Base-by-base conservation (phyloP, 2,329 filamentous ascomycete species). In the Knufia petricola region DNA sequence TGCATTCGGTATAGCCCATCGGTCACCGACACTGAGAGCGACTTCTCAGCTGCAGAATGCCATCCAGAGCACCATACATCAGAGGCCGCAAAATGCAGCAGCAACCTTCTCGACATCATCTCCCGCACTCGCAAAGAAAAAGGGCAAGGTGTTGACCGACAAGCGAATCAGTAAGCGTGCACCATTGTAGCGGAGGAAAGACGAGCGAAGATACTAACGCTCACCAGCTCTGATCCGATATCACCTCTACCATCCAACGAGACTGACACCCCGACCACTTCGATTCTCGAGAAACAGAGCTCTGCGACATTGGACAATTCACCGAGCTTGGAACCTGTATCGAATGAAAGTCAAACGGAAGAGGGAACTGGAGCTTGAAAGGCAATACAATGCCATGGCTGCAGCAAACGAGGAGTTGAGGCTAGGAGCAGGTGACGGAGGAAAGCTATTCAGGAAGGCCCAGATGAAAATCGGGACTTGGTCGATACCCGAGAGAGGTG, bases 221-320 rank as follows among this genome's bases (percentile, higher is more conserved):
- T 13, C 23, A 42, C 2, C 59, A 81, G 78, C 75, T 30, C 62
- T 79, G 48, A 85, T 86, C 64, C 74, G 81, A 59, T 86, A 85
- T 69, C 78, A 82, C 66, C 77, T 86, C 58, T 69, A 76, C 60
- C 82, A 86, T 65, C 80, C 81, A 1, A 68, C 76, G 24, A 84
- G 79, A 4, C 54, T 59, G 4, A 55, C 51, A 4, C 82, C 82
- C 0, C 79, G 82, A 10, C 89, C 92, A 1, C 78, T 98, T 56
- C 84, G 87, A 60, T 89, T 96, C 77, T 87, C 81, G 34, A 87
- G 90, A 59, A 85, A 84, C 67, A 82, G 92, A 49, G 78, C 81
- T 67, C 81, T 98, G 55, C 86, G 92, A 40, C 92, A 98, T 75
- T 98, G 92, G 92, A 96, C 92, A 45, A 96, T 98, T 67, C 89